These are phyloP conservation scores for Nyctanthes arbortristis DNA, from an alignment of 257 asterid genomes.

Conservation along the genomic window DNA sequence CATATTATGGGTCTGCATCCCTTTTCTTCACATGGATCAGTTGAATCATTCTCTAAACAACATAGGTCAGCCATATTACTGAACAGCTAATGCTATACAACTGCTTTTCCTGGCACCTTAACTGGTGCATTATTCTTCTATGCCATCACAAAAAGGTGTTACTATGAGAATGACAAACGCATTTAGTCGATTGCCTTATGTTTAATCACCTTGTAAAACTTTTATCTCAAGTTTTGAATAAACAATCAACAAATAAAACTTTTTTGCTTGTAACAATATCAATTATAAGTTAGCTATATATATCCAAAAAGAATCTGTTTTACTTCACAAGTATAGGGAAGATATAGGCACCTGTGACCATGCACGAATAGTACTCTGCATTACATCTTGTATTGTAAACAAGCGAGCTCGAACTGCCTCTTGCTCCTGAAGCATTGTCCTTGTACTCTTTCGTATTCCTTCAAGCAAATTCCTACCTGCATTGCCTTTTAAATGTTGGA, in stretches of 20 bases:
- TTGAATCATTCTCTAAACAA: neutral
- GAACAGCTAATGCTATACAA: neutral
- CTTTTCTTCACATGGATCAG: neutral
- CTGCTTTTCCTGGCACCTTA: neutral
- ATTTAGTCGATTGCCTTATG: neutral
- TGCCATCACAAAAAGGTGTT: too few species aligned
- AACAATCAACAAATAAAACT: neutral
- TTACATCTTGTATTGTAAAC: conserved; percentile 47
- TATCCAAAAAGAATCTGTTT: neutral
- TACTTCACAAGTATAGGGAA: conserved; percentile 1
- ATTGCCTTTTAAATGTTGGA: conserved; percentile 41
- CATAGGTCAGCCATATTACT: neutral
- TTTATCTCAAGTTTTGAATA: neutral
- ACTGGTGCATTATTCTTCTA: too few species aligned
- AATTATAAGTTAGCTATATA: neutral
- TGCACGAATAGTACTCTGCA: conserved; percentile 54
- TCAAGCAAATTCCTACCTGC: conserved; percentile 33
- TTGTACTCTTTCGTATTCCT: conserved; percentile 40
- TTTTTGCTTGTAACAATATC: neutral
- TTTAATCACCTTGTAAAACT: neutral
- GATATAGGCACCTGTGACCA: conserved; percentile 38
- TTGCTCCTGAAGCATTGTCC: conserved; percentile 53
- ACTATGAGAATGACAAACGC: neutral
- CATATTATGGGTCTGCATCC: neutral
- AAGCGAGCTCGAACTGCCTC: conserved; percentile 53